Evolutionary conservation across 108 stramenopile species (phyloP).

Genomic region (Aurantiochytrium sp.): DNA sequence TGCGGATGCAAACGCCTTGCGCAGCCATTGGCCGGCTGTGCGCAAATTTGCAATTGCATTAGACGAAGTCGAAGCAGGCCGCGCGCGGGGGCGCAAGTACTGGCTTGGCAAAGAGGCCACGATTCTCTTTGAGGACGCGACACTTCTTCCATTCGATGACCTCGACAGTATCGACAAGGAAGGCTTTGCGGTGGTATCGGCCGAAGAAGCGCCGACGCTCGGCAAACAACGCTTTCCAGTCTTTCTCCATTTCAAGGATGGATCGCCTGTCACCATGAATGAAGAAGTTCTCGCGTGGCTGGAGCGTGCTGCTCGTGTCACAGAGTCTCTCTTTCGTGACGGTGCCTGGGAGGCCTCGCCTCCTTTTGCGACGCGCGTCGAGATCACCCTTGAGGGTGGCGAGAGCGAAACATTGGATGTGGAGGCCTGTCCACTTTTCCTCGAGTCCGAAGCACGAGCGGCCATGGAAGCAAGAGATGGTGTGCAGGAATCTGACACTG

Average conservation of each 20-base stretch:
- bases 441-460: background rate
- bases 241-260: background rate
- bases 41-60: background rate
- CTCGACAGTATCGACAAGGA: background rate
- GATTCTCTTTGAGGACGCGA: background rate
- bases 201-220: background rate
- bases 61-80: background rate
- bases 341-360: background rate
- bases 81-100: background rate
- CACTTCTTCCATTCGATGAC: background rate
- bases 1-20: background rate
- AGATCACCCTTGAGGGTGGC: background rate
- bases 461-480: background rate
- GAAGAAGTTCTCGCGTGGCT: background rate
- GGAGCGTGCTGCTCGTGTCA: background rate
- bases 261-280: background rate
- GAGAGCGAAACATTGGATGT: background rate
- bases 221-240: background rate
- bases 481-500: no score
- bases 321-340: background rate
- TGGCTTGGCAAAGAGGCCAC: background rate
- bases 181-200: background rate
- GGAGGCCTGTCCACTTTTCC: background rate
- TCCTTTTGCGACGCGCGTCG: background rate
- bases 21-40: background rate